Evolutionary conservation across 202 grass and related monocot species (phyloP), one percentile per base, ranked within the genome.

Genomic region (Zoysia matrella): DNA sequence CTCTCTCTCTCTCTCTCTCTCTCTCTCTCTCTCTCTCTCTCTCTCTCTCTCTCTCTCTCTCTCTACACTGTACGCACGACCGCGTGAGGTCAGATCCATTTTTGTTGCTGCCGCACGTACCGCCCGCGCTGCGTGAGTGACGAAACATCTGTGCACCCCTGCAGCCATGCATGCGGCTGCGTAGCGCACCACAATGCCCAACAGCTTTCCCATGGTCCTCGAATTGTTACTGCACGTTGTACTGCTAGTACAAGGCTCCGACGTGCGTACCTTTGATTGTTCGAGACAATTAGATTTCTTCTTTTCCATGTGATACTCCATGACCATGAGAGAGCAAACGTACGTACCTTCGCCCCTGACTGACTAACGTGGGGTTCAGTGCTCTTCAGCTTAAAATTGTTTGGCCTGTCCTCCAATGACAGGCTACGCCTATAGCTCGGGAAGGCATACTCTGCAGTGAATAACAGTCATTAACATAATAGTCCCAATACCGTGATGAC

Each of bases 61-160:
- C 47, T 52, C 74, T 63, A 16, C 52, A 72, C 86, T 82, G 68
- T 88, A 83, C 46, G 74, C 86, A 88, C 69, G 86, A 88, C 80
- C 74, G 74, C 40, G 69, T 83, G 80, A 88, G 74, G 74, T 83
- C 80, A 88, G 79, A 60, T 41, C 73, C 52, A 64, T 86, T 81
- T 66, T 55, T 86, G 73, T 44, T 77, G 60, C 74, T 49, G 73
- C 64, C 36, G 69, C 71, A 47, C 71, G 71, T 56, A 56, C 80
- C 47, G 71, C 72, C 44, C 42, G 85, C 78, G 71, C 66, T 77
- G 56, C 65, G 67, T 7, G 72, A 67, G 79, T 83, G 80, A 83
- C 85, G 85, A 72, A 56, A 58, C 14, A 66, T 41, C 85, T 77
- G 60, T 9, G 62, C 53, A 4, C 9, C 10, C 30, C 30, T 79